Conservation (phyloP, 2,329 filamentous ascomycete species). For the Aspergillus viridinutans region DNA sequence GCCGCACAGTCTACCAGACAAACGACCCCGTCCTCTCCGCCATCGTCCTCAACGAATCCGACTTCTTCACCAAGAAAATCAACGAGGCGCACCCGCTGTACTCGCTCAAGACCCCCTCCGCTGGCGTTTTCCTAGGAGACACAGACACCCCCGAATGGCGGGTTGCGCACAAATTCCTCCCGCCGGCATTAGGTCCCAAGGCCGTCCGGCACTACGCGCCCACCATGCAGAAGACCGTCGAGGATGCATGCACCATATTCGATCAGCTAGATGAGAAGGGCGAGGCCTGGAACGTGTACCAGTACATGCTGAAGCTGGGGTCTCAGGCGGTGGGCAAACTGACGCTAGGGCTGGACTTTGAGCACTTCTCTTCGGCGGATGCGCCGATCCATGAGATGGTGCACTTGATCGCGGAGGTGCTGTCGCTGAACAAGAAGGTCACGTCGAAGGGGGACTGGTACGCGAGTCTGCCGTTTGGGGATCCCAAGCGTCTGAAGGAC, state of each 20-base stretch:
- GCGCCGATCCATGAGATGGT: conserved; percentile 52
- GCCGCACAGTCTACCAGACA: conserved; percentile 48
- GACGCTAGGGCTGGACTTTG: conserved; percentile 42
- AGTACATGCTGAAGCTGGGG: conserved; percentile 48
- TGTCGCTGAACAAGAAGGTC: conserved; percentile 58
- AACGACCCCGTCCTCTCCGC: conserved; percentile 48
- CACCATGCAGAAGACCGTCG: conserved; percentile 54
- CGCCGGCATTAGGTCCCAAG: conserved; percentile 56
- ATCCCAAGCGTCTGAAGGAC: conserved; percentile 42
- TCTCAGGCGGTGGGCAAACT: conserved; percentile 45
- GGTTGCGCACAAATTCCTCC: conserved; percentile 58
- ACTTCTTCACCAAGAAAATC: conserved; percentile 54
- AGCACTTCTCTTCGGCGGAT: conserved; percentile 43
- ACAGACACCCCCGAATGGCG: conserved; percentile 32
- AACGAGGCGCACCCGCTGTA: conserved; percentile 29
- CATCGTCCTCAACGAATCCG: conserved; percentile 47
- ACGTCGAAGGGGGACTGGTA: conserved; percentile 56
- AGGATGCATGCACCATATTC: conserved; percentile 48
- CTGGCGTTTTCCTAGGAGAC: conserved; percentile 31
- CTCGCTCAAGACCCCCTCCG: conserved; percentile 22
- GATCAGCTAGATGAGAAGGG: conserved; percentile 46
- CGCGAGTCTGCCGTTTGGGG: conserved; percentile 53
- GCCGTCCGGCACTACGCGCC: conserved; percentile 59
- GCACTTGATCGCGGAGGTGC: conserved; percentile 45
- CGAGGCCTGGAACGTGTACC: conserved; percentile 47